phyloP scores from a whole-genome alignment of 2,329 filamentous ascomycete species.

The Fusarium odoratissimum region DNA sequence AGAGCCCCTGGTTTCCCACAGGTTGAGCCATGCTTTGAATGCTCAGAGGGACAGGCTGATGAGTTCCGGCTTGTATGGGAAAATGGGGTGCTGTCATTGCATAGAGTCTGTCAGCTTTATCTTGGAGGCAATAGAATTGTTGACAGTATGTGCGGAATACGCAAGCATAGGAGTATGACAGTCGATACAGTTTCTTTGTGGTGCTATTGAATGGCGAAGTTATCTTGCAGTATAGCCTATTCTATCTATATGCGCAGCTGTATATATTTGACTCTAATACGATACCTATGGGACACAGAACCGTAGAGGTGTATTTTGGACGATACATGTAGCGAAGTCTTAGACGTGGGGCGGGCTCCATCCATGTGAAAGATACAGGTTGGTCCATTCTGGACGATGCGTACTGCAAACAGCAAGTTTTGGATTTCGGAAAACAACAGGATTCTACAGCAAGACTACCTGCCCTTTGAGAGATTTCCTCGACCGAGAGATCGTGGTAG shows the following conservation, averaged over 20 bases:
- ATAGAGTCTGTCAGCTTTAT: neutral
- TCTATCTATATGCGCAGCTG: accelerated
- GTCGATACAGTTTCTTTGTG: neutral
- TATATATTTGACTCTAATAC: accelerated
- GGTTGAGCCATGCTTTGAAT: neutral
- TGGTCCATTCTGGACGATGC: neutral
- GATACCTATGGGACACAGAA: neutral
- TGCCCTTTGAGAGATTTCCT: neutral
- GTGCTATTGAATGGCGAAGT: neutral
- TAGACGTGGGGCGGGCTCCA: neutral
- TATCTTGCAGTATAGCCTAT: neutral
- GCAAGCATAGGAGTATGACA: neutral
- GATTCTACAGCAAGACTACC: neutral
- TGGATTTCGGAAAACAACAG: neutral
- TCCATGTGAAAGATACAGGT: neutral
- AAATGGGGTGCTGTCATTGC: neutral
- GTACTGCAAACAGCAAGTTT: neutral
- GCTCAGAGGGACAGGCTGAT: neutral
- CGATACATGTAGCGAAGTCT: neutral
- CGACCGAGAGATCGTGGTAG: neutral
- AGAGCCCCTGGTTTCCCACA: neutral
- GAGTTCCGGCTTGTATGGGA: neutral
- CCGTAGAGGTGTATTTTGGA: neutral
- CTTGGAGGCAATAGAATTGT: accelerated
- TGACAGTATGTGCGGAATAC: neutral